Evolutionary conservation across 257 asterid genomes (phyloP).

Genomic region (Cruciata laevipes): DNA sequence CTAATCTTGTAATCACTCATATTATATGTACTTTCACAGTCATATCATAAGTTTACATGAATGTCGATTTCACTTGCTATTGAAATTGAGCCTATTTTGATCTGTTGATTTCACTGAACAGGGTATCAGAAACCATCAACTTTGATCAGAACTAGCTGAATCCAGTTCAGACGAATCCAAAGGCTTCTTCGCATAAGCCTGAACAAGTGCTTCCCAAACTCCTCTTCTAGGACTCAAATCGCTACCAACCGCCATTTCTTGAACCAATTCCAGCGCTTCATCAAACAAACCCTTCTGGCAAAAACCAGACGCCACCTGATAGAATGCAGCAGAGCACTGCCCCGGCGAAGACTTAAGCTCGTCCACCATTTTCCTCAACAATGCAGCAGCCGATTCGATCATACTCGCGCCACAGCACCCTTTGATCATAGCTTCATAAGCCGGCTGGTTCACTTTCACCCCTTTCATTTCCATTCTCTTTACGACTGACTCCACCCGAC

Average conservation of each 20-base stretch:
- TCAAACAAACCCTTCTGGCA: slow-evolving; percentile 27
- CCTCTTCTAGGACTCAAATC: slow-evolving; percentile 23
- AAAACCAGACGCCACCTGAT: slow-evolving; percentile 26
- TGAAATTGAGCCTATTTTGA: no score
- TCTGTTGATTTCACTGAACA: no score
- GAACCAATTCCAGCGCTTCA: slow-evolving; percentile 30
- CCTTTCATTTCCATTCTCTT: slow-evolving; percentile 34
- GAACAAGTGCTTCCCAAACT: slow-evolving; percentile 28
- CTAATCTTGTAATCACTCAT: no score
- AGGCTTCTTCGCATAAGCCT: slow-evolving; percentile 13
- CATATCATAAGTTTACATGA: background rate
- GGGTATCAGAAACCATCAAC: slow-evolving; percentile 1
- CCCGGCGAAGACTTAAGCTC: slow-evolving; percentile 2
- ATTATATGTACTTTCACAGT: background rate
- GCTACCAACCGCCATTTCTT: slow-evolving; percentile 16
- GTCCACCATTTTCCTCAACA: slow-evolving; percentile 32
- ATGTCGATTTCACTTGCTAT: no score
- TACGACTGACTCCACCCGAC: slow-evolving; percentile 28
- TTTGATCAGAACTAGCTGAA: background rate
- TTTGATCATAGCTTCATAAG: slow-evolving; percentile 27
- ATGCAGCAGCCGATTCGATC: slow-evolving; percentile 27
- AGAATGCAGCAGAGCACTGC: slow-evolving; percentile 12
- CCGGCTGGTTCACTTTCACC: slow-evolving; percentile 22
- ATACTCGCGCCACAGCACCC: slow-evolving; percentile 28
- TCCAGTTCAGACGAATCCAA: slow-evolving; percentile 11